Base-by-base conservation (phyloP, 257 asterid species). In the Datura wrightii region DNA sequence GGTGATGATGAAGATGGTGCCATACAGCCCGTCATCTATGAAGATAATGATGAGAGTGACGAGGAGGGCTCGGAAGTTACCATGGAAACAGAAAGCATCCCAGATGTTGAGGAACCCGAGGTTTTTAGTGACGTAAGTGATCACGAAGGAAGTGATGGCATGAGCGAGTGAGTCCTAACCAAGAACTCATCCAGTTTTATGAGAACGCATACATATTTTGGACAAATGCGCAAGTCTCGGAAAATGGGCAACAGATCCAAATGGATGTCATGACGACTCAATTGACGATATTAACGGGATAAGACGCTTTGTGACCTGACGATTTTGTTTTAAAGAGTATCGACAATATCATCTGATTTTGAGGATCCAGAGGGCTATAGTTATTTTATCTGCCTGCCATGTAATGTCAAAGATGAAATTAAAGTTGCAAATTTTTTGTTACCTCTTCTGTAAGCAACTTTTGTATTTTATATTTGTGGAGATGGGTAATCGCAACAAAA, bases 61-160 rank as follows among this genome's bases (percentile, higher is more conserved):
- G 92, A 88, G 5, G 96, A 87, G 55, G 93, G 90, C 60, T 90
- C 93, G 46, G 91, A 82, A 69, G 96, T 89, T 84, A 88, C 93
- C 48, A 92, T 95, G 97, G 99, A 94, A 66, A 91, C 91, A 2
- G 97, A 90, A 78, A 70, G 87, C 16, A 91, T 86, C 67, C 89
- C 91, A 72, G 95, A 88, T 79, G 91, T 79, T 34, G 84, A 84
- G 79, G 92, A 85, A 84, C 89, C 94, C 79, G 85, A 84, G 72
- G 86, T 50, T 46, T 86, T 87, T 42, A 86, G 91, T 34, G 94
- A 90, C 66, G 41, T 90, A 62, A 92, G 95, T 83, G 94, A 89
- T 80, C 86, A 71, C 6, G 93, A 89, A 83, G 86, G 79, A 82
- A 78, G 82, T 84, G 92, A 89, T 24, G 92, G 72, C 44, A 88